Conservation (phyloP, 257 asterid genomes). For the Capsicum pubescens region DNA sequence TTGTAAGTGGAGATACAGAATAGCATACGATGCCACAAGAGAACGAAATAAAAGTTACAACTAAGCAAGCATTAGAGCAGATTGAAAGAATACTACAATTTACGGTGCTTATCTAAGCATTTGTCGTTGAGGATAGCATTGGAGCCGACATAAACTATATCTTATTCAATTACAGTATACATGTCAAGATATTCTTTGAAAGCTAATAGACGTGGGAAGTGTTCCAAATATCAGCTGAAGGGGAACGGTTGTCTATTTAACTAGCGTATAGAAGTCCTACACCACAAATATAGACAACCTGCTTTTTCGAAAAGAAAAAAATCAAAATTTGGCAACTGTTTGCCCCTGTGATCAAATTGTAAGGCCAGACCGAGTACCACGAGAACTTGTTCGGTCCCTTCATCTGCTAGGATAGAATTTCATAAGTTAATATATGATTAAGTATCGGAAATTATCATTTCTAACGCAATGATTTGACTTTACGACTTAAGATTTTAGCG, state of each 20-base stretch:
- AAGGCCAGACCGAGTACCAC: not conserved
- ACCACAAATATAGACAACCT: not conserved
- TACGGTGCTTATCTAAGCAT: not conserved
- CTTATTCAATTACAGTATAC: not conserved
- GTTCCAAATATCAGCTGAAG: not conserved
- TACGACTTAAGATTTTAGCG: not conserved
- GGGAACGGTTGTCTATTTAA: not conserved
- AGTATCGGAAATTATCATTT: not conserved
- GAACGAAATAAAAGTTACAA: not conserved
- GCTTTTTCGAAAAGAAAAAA: not conserved
- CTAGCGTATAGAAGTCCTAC: not conserved
- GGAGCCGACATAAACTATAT: not conserved
- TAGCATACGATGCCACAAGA: not conserved
- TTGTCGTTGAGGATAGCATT: not conserved
- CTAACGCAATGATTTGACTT: not conserved
- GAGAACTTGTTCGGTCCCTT: not conserved
- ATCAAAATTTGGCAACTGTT: not conserved
- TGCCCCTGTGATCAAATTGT: not conserved
- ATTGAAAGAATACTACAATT: not conserved
- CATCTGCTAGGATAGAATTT: not conserved
- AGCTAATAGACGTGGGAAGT: not conserved
- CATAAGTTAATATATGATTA: not conserved
- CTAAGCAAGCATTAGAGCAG: not conserved
- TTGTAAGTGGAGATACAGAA: not conserved
- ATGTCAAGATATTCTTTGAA: not conserved